phyloP scores from a whole-genome alignment of 1,284 basidiomycete species.

The Trametes hirsuta region DNA sequence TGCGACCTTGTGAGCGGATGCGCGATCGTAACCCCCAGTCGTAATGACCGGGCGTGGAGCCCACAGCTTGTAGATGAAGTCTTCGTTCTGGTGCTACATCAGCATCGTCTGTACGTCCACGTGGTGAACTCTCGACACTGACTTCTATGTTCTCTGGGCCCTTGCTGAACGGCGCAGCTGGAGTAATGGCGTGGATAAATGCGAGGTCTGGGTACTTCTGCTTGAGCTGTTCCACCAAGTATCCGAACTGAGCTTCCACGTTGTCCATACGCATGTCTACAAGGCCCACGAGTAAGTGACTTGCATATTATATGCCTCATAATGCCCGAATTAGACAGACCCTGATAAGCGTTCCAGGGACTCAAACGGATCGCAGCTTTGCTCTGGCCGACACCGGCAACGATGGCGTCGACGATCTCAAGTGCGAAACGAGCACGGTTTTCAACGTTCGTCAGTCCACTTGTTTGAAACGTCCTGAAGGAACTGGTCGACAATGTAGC shows the following conservation, averaged over 20 bases:
- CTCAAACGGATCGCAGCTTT: constrained; percentile 55
- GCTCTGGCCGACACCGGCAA: constrained; percentile 40
- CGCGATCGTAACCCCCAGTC: constrained; percentile 40
- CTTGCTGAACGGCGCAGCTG: constrained; percentile 31
- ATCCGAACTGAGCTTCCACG: constrained; percentile 47
- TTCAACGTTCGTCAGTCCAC: constrained; percentile 59
- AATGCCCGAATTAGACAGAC: constrained; percentile 23
- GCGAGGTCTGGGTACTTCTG: constrained; percentile 49
- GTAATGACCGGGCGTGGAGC: constrained; percentile 33
- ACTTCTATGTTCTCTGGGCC: constrained; percentile 19
- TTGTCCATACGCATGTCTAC: constrained; percentile 49
- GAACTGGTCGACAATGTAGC: constrained; percentile 48
- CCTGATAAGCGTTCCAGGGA: constrained; percentile 51
- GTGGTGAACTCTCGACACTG: background rate
- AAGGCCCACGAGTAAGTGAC: background rate
- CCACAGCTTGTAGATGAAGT: constrained; percentile 37
- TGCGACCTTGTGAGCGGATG: constrained; percentile 29
- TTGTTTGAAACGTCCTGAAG: constrained; percentile 50
- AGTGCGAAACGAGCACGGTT: constrained; percentile 56
- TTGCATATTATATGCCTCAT: no score
- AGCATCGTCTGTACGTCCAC: no score
- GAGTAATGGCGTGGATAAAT: constrained; percentile 56
- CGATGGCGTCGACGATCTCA: constrained; percentile 50
- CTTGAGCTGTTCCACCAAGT: constrained; percentile 41
- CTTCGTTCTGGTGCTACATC: constrained; percentile 24